Percentiles rank a stretch among this genome's conserved stretches.
These are phyloP conservation scores for Margaritispora aquatica DNA, from an alignment of 495 filamentous ascomycete genomes.

Conservation along the genomic window DNA sequence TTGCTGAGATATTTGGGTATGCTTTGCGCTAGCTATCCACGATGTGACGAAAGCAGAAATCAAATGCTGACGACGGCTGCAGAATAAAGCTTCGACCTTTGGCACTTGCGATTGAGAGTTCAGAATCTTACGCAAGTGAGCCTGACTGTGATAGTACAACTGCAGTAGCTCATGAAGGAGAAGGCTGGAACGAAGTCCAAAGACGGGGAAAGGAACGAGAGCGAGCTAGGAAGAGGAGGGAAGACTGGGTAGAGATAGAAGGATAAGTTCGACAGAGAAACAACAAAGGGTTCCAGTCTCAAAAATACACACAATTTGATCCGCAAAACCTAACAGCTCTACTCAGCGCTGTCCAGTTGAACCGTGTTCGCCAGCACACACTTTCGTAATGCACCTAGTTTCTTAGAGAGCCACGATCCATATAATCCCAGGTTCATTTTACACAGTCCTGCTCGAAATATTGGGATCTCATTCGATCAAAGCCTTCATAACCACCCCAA, in stretches of 20 bases:
- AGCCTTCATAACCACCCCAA: neutral
- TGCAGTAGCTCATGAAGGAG: neutral
- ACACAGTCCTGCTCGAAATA: too few species aligned
- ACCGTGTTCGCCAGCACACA: too few species aligned
- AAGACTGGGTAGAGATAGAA: neutral
- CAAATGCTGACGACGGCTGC: neutral
- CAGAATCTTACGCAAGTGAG: neutral
- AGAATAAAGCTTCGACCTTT: neutral
- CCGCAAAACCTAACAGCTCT: too few species aligned
- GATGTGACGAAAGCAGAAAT: neutral
- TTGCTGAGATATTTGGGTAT: slow-evolving; percentile 5
- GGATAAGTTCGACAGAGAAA: neutral
- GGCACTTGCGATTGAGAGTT: neutral
- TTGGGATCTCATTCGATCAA: too few species aligned
- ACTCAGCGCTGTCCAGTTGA: too few species aligned
- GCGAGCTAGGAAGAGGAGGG: neutral
- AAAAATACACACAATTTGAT: too few species aligned
- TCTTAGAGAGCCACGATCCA: too few species aligned
- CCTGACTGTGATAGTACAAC: too few species aligned
- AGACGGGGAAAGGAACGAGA: neutral
- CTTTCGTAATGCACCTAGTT: too few species aligned
- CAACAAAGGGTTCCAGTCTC: too few species aligned
- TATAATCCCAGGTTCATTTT: too few species aligned
- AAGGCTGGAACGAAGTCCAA: neutral
- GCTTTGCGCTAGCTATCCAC: neutral